Evolutionary conservation across 2,329 filamentous ascomycete species (phyloP), one percentile per base, ranked within the genome.

Genomic region (Penicillium sp.): DNA sequence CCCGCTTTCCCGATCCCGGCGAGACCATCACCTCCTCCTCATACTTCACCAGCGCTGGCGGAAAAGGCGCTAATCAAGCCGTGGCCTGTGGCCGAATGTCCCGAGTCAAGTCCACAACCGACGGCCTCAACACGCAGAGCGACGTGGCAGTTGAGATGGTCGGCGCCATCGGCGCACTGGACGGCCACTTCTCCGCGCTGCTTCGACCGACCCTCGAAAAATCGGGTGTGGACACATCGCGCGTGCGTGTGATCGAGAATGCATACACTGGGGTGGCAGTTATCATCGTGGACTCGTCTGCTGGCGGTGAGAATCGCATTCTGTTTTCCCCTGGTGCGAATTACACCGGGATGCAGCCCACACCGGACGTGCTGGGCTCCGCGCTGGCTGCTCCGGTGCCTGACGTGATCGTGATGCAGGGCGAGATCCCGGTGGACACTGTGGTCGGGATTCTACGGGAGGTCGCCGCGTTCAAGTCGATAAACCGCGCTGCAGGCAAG

Each of bases 61-160:
- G 95, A 58, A 99, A 99, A 79, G 94, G 94, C 64, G 92, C 93
- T 61, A 98, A 98, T 81, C 94, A 98, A 80, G 93, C 92, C 60
- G 90, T 96, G 57, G 92, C 92, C 25, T 92, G 90, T 78, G 90
- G 89, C 53, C 90, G 94, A 63, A 85, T 96, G 53, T 95, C 91
- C 0, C 85, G 89, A 50, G 71, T 82, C 31, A 81, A 79, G 37
- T 66, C 72, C 38, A 49, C 63, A 22, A 39, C 54, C n/a, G 56
- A 57, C n/a, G 63, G 55, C 50, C 65, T 69, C 54, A 37, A 63
- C 60, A 6, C 64, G 17, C 64, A 63, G 5, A 62, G 62, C 49
- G 68, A 69, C 43, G 73, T 83, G 35, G 69, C 77, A 4, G 84
- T 93, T 41, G 81, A 84, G 69, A 92, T 94, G 89, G 77, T 91